A percentile compares a stretch with the other conserved stretches of the same genome.
These are phyloP conservation scores for Neofusicoccum ribis DNA, from an alignment of 2,329 filamentous ascomycete species.

Conservation along the genomic window DNA sequence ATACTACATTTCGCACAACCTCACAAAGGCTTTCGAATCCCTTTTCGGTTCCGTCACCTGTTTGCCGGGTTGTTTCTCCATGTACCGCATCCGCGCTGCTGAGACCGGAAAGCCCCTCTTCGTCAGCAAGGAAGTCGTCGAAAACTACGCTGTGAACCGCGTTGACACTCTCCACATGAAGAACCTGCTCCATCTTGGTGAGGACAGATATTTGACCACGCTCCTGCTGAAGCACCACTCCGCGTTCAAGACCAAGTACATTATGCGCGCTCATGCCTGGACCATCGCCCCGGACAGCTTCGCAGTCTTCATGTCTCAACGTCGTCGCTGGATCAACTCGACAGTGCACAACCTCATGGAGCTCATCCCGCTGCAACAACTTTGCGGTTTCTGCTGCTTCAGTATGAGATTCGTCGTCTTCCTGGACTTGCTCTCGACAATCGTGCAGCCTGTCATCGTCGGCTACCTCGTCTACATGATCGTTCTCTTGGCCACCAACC, in stretches of 20 bases:
- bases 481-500: constrained; percentile 45
- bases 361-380: constrained; percentile 86
- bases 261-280: constrained; percentile 88
- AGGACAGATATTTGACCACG: constrained; percentile 96
- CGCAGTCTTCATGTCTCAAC: constrained; percentile 93
- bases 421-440: constrained; percentile 84
- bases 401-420: constrained; percentile 99
- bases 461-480: constrained; percentile 90
- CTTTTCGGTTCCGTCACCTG: constrained; percentile 97
- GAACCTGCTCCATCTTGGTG: constrained; percentile 92
- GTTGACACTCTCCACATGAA: constrained; percentile 99
- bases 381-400: constrained; percentile 99
- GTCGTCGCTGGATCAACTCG: constrained; percentile 99
- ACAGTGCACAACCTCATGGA: constrained; percentile 98
- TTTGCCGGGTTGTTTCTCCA: constrained; percentile 96
- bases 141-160: constrained; percentile 85
- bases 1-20: constrained; percentile 98
- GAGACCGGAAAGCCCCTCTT: constrained; percentile 96
- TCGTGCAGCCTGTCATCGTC: constrained; percentile 88
- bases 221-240: constrained; percentile 88
- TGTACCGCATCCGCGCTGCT: constrained; percentile 95
- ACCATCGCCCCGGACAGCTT: constrained; percentile 95
- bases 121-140: constrained; percentile 87
- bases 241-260: constrained; percentile 98
- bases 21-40: constrained; percentile 95